phyloP scores from a whole-genome alignment of 257 asterid genomes.

The Cinchona pubescens region DNA sequence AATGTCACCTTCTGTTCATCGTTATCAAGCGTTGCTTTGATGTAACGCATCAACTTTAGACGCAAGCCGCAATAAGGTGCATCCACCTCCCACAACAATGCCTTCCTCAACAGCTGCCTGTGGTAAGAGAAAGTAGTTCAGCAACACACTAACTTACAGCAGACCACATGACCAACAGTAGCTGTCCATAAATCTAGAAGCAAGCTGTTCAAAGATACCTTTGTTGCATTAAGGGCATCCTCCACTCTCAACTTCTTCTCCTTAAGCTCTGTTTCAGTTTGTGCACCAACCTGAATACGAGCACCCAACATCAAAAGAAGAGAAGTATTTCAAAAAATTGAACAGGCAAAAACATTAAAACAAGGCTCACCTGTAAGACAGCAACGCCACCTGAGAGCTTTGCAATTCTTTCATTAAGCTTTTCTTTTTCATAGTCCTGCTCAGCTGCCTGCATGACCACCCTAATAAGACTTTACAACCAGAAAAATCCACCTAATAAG shows the following conservation, averaged over 20 bases:
- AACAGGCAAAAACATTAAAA: neutral
- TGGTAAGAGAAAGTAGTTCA: neutral
- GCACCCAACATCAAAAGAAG: neutral
- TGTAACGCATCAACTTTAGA: constrained; percentile 48
- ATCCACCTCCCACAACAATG: constrained; percentile 75
- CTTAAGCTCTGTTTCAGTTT: constrained; percentile 47
- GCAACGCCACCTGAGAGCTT: constrained; percentile 57
- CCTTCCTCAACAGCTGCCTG: constrained; percentile 80
- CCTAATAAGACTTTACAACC: neutral
- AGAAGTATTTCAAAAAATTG: neutral
- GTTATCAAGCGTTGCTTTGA: constrained; percentile 53
- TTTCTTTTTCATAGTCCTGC: constrained; percentile 35
- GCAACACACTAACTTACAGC: neutral
- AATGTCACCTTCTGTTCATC: constrained; percentile 32
- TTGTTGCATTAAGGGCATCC: constrained; percentile 50
- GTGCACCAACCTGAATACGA: constrained; percentile 40
- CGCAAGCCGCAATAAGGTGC: constrained; percentile 59
- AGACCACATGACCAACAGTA: too few species aligned
- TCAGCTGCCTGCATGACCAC: constrained; percentile 30
- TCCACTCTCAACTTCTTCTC: constrained; percentile 45
- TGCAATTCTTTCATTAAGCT: constrained; percentile 43
- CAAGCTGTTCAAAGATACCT: constrained; percentile 15
- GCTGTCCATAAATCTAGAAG: neutral
- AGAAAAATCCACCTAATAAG: neutral
- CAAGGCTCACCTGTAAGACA: constrained; percentile 36